Base-by-base conservation (phyloP, 2,329 filamentous ascomycete genomes). In the Sphaerulina musiva region DNA sequence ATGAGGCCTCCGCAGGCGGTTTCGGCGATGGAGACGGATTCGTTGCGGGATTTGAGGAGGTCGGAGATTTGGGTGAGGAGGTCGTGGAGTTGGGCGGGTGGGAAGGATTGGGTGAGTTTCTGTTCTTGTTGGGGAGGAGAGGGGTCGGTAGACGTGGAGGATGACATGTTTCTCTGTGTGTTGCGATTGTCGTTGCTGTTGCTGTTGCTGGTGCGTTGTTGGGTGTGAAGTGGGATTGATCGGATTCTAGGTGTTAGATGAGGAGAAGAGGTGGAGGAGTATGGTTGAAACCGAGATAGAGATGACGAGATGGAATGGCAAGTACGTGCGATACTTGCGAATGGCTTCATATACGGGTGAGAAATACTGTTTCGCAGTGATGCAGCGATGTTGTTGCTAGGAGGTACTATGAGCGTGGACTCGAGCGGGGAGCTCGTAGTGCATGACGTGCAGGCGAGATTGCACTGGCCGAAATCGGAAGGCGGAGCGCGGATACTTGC, bases 1-100 rank as follows among this genome's bases (percentile, higher is more conserved):
- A 84, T 78, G 31, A 86, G 74, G 11, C 82, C 82, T 34, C 82
- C 82, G 7, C 82, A 79, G 46, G 81, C 82, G 17, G 82, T 85
- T 67, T 85, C 82, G 50, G 80, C 82, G 38, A 85, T 77, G 54
- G 76, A 79, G 59, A 85, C 73, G 34, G 76, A 82, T 64, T 83
- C 78, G 56, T 76, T 74, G 51, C 75, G 75, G 42, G 77, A 71
- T 59, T 77, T 79, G 39, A 85, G 74, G 39, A 83, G 73, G 2
- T 68, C 64, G 2, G 76, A 74, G 26, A 84, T 74, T 68, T 82
- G 77, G 32, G 67, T 61, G 9, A 76, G 70, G 32, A 80, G 69
- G 4, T 69, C 64, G 11, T 68, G 71, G 48, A 81, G 62, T 44
- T 69, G 63, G 23, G 64, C 54, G 26, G 75, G 74, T 26, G 74